Evolutionary conservation across 305 asterid genomes (phyloP), one percentile per base, ranked within the genome.

Genomic region (Vinca major): DNA sequence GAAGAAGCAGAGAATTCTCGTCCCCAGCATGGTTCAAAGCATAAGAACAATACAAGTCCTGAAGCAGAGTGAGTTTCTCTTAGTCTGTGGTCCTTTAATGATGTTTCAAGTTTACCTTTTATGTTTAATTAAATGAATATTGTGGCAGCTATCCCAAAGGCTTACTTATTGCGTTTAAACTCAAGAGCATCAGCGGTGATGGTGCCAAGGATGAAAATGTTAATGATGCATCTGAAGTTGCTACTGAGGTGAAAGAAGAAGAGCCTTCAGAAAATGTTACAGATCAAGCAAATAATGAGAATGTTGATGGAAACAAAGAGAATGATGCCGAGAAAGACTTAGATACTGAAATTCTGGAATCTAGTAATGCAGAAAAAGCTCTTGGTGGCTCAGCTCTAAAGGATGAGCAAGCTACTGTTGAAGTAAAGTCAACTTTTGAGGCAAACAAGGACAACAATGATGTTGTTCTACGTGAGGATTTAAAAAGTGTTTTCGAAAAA

Each of bases 401-500:
- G 78, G 79, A 76, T 20, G 88, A 68, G 19, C 74, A 75, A 68
- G 78, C 73, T 72, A 41, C 81, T 6, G 71, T 66, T 9, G 85
- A 79, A 81, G 84, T 73, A 73, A 88, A 78, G 74, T 49, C 62
- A 51, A 73, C 61, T 20, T 16, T 75, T 70, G 82, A 75, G 21
- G 75, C 82, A 39, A 83, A 79, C 81, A 88, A 62, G 81, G 86
- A 85, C 80, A 81, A 86, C 80, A 84, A 84, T 73, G 88, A 94
- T 72, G 84, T 89, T 63, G 96, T 94, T 68, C 62, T 83, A 71
- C 91, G 99, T 70, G 99, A 94, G 83, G 99, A 94, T 77, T 80
- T 94, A n/a, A 91, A 81, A 82, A 64, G 67, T 20, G 67, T 88
- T 73, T 88, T 94, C 78, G 78, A 75, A 65, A 88, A 86, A 71